Evolutionary conservation across 495 filamentous ascomycete species (phyloP).

Genomic region (Margaritispora aquatica): DNA sequence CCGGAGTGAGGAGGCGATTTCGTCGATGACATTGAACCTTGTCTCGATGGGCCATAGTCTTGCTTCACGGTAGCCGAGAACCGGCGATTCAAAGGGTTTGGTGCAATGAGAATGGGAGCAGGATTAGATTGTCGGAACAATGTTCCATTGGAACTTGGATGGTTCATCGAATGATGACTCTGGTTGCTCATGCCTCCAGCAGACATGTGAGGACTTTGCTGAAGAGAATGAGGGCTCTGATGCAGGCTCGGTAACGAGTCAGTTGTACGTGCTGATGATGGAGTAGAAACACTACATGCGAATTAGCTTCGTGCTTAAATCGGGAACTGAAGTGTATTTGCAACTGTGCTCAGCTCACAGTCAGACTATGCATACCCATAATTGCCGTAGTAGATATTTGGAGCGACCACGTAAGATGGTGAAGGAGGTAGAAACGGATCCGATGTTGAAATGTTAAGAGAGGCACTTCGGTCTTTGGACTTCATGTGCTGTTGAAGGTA

Average conservation of each 20-base stretch:
- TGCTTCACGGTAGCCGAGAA: not conserved
- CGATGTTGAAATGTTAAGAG: slow-evolving; percentile 3
- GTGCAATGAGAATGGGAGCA: slow-evolving; percentile 18
- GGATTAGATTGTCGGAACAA: slow-evolving; percentile 2
- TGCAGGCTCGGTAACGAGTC: slow-evolving; percentile 7
- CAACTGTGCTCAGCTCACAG: not conserved
- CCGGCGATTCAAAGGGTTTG: slow-evolving; percentile 9
- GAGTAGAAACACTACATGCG: slow-evolving; percentile 5
- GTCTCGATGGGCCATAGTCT: slow-evolving; percentile 2
- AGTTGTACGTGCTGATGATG: slow-evolving; percentile 6
- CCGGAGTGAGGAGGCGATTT: not conserved
- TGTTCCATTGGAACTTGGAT: not conserved
- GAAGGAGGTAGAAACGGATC: slow-evolving; percentile 14
- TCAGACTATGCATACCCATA: not conserved
- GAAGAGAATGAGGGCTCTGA: slow-evolving; percentile 1
- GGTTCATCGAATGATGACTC: not conserved
- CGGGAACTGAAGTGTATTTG: not conserved
- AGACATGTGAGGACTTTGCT: slow-evolving; percentile 1
- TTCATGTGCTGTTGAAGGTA: slow-evolving; percentile 19
- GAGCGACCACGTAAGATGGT: slow-evolving; percentile 2
- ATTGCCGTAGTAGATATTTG: slow-evolving; percentile 7
- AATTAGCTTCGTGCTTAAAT: not conserved
- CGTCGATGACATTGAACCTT: slow-evolving; percentile 7
- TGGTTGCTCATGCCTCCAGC: slow-evolving; percentile 4
- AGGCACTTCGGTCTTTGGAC: slow-evolving; percentile 9